Evolutionary conservation across 139 green algal genomes (phyloP).

Genomic region (Chlorella sp.): DNA sequence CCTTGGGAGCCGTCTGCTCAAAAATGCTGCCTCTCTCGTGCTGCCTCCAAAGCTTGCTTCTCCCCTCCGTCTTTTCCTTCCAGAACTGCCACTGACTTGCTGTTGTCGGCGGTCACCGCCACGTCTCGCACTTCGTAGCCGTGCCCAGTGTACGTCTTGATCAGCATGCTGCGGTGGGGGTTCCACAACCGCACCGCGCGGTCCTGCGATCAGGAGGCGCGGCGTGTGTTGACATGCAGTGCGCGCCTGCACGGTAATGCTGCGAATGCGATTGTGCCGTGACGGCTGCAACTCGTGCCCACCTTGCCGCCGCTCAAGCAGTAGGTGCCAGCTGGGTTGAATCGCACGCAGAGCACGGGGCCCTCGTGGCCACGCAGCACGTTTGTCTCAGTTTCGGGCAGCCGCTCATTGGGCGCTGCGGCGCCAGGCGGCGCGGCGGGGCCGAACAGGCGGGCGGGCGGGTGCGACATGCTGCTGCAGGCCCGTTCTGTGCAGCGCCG

Average conservation of each 20-base stretch:
- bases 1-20: too few species aligned
- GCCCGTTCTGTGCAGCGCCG: too few species aligned
- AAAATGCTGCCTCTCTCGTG: too few species aligned
- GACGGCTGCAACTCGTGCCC: neutral
- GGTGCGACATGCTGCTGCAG: too few species aligned
- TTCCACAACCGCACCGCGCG: slow-evolving; percentile 88
- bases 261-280: neutral
- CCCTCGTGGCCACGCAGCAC: slow-evolving; percentile 78
- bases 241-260: neutral
- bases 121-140: slow-evolving; percentile 88
- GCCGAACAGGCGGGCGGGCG: slow-evolving; percentile 5
- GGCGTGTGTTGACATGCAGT: neutral
- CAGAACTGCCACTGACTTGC: slow-evolving; percentile 48
- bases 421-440: slow-evolving; percentile 16
- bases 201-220: slow-evolving; percentile 61
- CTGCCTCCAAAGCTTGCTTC: too few species aligned
- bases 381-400: slow-evolving; percentile 7
- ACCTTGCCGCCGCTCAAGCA: slow-evolving; percentile 86
- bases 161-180: slow-evolving; percentile 64
- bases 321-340: slow-evolving; percentile 85
- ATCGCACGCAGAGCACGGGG: slow-evolving; percentile 81
- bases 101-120: slow-evolving; percentile 80
- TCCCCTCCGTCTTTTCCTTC: too few species aligned
- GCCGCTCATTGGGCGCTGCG: slow-evolving; percentile 23
- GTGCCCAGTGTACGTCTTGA: slow-evolving; percentile 90